Conservation (phyloP, 2,329 filamentous ascomycete genomes). For the Sporothrix sp. region DNA sequence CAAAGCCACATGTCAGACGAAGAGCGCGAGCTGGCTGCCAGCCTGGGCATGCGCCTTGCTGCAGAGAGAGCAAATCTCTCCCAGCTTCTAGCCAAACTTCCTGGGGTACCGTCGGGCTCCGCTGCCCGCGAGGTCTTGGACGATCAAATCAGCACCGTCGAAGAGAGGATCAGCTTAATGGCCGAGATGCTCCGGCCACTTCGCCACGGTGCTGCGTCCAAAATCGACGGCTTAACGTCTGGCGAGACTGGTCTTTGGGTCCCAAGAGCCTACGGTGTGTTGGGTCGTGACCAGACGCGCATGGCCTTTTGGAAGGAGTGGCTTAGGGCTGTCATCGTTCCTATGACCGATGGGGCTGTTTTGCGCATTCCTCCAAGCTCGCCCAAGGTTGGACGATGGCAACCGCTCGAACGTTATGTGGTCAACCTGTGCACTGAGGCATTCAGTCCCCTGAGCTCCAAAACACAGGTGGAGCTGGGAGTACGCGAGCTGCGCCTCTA, state of each 20-base stretch:
- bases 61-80: constrained; percentile 84
- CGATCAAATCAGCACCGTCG: constrained; percentile 88
- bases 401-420: constrained; percentile 91
- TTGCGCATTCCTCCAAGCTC: constrained; percentile 79
- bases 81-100: constrained; percentile 72
- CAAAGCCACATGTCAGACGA: constrained; percentile 81
- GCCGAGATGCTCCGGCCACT: constrained; percentile 88
- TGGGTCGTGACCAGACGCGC: constrained; percentile 73
- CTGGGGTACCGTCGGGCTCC: constrained; percentile 70
- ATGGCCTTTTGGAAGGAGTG: constrained; percentile 98
- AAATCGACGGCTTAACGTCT: constrained; percentile 92
- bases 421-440: constrained; percentile 95
- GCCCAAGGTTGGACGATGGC: constrained; percentile 86
- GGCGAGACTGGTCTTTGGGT: constrained; percentile 96
- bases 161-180: constrained; percentile 97
- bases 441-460: constrained; percentile 81
- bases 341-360: constrained; percentile 84
- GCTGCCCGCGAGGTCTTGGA: constrained; percentile 73
- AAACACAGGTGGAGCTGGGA: constrained; percentile 88
- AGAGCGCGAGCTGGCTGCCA: constrained; percentile 85
- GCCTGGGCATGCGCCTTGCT: constrained; percentile 78
- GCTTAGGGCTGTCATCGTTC: constrained; percentile 86
- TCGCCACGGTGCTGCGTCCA: constrained; percentile 86
- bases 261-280: constrained; percentile 82
- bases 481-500: constrained; percentile 86